phyloP scores from a whole-genome alignment of 768 basidiomycete genomes.

The Termitomyces sp. region DNA sequence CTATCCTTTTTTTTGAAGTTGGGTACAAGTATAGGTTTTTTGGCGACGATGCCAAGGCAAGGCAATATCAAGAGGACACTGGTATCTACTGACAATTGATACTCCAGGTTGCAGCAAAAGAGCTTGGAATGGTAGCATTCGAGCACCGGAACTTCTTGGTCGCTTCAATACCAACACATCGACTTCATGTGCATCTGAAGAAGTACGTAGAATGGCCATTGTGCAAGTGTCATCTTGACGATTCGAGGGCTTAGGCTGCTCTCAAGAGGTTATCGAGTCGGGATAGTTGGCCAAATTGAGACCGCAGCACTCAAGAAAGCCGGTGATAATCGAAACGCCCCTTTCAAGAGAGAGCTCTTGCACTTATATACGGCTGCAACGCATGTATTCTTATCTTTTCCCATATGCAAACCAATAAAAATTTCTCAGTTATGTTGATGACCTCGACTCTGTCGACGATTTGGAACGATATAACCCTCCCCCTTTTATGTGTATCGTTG shows the following conservation, averaged over 20 bases:
- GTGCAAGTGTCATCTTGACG: background rate
- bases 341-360: constrained; percentile 73
- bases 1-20: constrained; percentile 74
- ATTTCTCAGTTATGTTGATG: constrained; percentile 73
- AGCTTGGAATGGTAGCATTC: constrained; percentile 77
- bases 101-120: constrained; percentile 64
- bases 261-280: constrained; percentile 78
- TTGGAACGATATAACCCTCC: constrained; percentile 54
- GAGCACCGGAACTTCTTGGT: constrained; percentile 68
- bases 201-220: constrained; percentile 43
- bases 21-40: constrained; percentile 87
- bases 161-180: constrained; percentile 70
- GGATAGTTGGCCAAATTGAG: constrained; percentile 79
- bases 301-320: constrained; percentile 88
- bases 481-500: constrained; percentile 70
- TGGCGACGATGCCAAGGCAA: constrained; percentile 77
- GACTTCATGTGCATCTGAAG: constrained; percentile 69
- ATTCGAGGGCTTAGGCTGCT: constrained; percentile 45
- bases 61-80: constrained; percentile 3
- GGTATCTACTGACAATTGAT: background rate
- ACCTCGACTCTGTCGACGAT: constrained; percentile 66
- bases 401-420: background rate
- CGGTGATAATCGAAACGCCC: constrained; percentile 67
- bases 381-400: constrained; percentile 42
- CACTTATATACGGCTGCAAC: constrained; percentile 86